Conservation (phyloP, 2,329 filamentous ascomycete genomes). For the Aspergillus novofumigatus region DNA sequence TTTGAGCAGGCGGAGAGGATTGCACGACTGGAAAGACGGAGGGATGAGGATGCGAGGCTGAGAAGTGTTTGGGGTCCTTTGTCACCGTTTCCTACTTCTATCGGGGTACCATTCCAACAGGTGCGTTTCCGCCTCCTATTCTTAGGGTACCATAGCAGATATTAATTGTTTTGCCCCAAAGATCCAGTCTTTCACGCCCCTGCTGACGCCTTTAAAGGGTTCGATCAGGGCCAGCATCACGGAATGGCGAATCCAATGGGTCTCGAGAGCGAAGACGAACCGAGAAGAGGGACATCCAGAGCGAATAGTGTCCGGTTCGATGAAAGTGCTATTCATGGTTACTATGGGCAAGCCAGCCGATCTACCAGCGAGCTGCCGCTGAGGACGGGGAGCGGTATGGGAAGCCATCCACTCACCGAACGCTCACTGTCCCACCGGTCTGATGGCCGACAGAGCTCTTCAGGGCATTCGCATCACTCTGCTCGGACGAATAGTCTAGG, state of each 20-base stretch:
- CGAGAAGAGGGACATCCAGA: slow-evolving; percentile 80
- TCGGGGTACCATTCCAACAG: slow-evolving; percentile 84
- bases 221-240: slow-evolving; percentile 77
- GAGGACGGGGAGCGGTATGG: slow-evolving; percentile 74
- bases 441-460: slow-evolving; percentile 88
- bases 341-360: slow-evolving; percentile 78
- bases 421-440: slow-evolving; percentile 91
- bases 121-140: slow-evolving; percentile 48
- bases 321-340: slow-evolving; percentile 87
- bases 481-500: slow-evolving; percentile 83
- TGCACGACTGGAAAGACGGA: slow-evolving; percentile 56
- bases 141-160: neutral
- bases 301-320: slow-evolving; percentile 98
- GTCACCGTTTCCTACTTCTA: slow-evolving; percentile 82
- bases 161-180: slow-evolving; percentile 34
- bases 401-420: slow-evolving; percentile 78
- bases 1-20: slow-evolving; percentile 60
- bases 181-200: slow-evolving; percentile 74
- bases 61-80: slow-evolving; percentile 84
- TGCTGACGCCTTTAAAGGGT: slow-evolving; percentile 82
- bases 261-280: slow-evolving; percentile 79
- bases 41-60: slow-evolving; percentile 59
- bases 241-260: slow-evolving; percentile 76
- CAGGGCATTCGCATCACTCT: slow-evolving; percentile 75
- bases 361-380: slow-evolving; percentile 78